phyloP scores from a whole-genome alignment of 768 basidiomycete species.

The Trichaptum fuscoviolaceum region DNA sequence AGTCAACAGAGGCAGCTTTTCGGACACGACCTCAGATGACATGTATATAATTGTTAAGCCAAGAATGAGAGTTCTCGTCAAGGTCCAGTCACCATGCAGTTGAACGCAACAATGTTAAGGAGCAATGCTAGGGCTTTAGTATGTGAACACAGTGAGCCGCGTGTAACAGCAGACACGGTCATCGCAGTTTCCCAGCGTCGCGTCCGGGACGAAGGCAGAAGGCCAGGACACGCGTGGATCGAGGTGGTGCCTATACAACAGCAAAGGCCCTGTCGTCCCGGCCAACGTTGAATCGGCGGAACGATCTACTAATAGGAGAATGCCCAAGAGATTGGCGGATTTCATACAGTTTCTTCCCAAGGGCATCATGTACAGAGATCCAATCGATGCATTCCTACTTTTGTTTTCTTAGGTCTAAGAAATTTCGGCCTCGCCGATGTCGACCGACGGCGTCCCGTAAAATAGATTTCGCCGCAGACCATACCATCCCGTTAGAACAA shows the following conservation, averaged over 20 bases:
- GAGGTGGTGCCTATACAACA: too few relatives aligned
- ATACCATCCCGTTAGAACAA: background rate
- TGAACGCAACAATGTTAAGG: background rate
- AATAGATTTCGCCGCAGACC: background rate
- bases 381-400: background rate
- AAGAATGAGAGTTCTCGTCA: background rate
- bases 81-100: background rate
- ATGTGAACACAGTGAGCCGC: background rate
- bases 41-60: background rate
- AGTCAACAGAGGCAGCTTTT: background rate
- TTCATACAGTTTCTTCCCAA: background rate
- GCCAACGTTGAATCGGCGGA: background rate
- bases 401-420: background rate
- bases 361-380: background rate
- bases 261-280: background rate
- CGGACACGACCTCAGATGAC: background rate
- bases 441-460: background rate
- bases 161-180: background rate
- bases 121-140: background rate
- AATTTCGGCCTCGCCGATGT: background rate
- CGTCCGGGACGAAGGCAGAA: background rate
- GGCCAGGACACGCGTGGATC: background rate
- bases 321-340: background rate
- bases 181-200: background rate
- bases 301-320: background rate